Percentiles rank a stretch among this genome's conserved stretches.
phyloP scores from a whole-genome alignment of 2,329 filamentous ascomycete genomes.

The Chaetomiaceae sp. region DNA sequence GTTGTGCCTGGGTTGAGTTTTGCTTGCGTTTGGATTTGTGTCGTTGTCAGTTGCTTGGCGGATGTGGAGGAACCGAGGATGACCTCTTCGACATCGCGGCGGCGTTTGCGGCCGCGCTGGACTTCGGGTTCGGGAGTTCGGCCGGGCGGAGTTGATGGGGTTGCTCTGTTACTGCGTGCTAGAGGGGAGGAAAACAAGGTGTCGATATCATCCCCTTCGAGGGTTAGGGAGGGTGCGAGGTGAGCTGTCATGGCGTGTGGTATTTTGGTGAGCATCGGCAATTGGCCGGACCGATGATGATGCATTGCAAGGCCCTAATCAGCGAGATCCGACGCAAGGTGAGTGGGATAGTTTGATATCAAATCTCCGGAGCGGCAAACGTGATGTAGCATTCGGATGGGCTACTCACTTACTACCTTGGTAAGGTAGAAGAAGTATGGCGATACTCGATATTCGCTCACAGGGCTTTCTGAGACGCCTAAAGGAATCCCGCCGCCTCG shows the following conservation, averaged over 20 bases:
- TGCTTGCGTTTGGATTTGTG: too few species aligned
- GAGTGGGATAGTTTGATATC: neutral
- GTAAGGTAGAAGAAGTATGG: too few species aligned
- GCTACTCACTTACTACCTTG: too few species aligned
- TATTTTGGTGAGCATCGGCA: neutral
- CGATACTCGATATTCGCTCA: too few species aligned
- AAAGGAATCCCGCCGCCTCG: too few species aligned
- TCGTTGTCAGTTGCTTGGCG: neutral
- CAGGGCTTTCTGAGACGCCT: too few species aligned
- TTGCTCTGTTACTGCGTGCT: neutral
- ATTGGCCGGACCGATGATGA: too few species aligned
- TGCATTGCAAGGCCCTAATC: neutral
- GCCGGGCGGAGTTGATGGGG: neutral
- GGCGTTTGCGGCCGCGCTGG: constrained; percentile 16
- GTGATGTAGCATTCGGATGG: too few species aligned
- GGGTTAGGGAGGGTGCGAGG: neutral
- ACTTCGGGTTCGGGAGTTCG: neutral
- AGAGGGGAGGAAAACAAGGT: neutral
- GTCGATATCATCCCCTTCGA: neutral
- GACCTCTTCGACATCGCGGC: neutral
- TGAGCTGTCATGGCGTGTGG: neutral
- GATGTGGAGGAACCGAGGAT: neutral
- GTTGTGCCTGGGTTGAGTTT: too few species aligned
- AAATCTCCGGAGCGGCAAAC: too few species aligned
- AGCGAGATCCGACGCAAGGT: neutral